Conservation (phyloP, 2,329 filamentous ascomycete genomes). For the Cladobotryum mycophilum region DNA sequence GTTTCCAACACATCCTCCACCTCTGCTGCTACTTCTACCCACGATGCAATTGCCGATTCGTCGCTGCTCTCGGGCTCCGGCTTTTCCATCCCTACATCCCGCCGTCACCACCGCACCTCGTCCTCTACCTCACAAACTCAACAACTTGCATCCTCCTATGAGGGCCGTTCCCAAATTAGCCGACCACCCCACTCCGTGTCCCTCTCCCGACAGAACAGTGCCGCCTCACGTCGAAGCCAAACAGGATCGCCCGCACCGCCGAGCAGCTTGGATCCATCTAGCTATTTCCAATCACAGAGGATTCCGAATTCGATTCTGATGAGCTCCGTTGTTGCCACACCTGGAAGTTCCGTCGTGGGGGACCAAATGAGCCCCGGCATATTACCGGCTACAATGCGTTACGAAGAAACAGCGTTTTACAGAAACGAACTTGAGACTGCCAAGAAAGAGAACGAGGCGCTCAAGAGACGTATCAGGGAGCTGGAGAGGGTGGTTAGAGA, state of each 20-base stretch:
- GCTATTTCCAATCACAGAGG: conserved; percentile 44
- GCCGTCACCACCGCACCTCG: conserved; percentile 52
- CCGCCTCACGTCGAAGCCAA: conserved; percentile 46
- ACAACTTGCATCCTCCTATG: conserved; percentile 30
- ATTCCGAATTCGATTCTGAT: conserved; percentile 25
- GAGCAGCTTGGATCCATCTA: conserved; percentile 38
- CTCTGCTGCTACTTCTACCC: conserved; percentile 46
- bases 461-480: conserved; percentile 57
- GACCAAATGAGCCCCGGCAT: conserved; percentile 47
- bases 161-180: conserved; percentile 37
- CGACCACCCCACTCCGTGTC: conserved; percentile 39
- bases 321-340: conserved; percentile 37
- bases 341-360: conserved; percentile 27
- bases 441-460: conserved; percentile 57
- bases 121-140: conserved; percentile 51
- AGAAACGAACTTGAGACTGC: conserved; percentile 54
- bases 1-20: conserved; percentile 60
- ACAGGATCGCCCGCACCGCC: conserved; percentile 42
- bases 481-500: conserved; percentile 51
- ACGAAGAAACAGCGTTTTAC: conserved; percentile 57
- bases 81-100: conserved; percentile 50
- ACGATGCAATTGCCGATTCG: conserved; percentile 42
- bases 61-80: conserved; percentile 52
- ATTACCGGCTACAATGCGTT: conserved; percentile 51
- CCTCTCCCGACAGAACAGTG: conserved; percentile 50